Percentiles rank a stretch among this genome's conserved stretches.
phyloP scores from a whole-genome alignment of 1,139 yeast species.

The Chernovozyma aurita region DNA sequence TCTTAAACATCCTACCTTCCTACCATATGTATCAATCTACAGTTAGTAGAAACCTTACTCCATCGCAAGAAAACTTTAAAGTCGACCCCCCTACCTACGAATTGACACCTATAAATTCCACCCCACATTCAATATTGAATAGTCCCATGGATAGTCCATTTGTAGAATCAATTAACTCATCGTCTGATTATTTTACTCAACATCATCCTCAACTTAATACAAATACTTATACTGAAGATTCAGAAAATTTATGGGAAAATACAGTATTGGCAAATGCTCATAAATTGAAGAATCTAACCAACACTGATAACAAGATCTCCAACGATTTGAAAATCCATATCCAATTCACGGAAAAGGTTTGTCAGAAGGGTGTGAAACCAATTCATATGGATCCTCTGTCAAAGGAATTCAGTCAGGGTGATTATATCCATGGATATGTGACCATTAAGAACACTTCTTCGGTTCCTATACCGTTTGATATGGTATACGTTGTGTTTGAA shows the following conservation, averaged over 20 bases:
- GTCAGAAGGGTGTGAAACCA: conserved; percentile 38
- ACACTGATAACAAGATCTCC: conserved; percentile 21
- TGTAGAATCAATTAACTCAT: conserved; percentile 9
- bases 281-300: conserved; percentile 32
- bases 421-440: conserved; percentile 31
- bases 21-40: conserved; percentile 46
- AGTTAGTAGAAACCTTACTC: conserved; percentile 34
- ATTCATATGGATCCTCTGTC: conserved; percentile 20
- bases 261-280: conserved; percentile 43
- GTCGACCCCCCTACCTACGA: conserved; percentile 44
- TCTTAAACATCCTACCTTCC: conserved; percentile 42
- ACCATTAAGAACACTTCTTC: conserved; percentile 21
- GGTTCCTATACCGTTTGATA: conserved; percentile 27
- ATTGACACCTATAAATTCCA: conserved; percentile 28
- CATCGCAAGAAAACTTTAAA: conserved; percentile 36
- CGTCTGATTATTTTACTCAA: conserved; percentile 7
- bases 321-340: conserved; percentile 29
- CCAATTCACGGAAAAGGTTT: conserved; percentile 36
- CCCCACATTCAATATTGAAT: conserved; percentile 2
- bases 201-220: neutral
- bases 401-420: conserved; percentile 28
- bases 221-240: conserved; percentile 19
- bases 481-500: conserved; percentile 34
- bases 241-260: conserved; percentile 37
- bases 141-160: conserved; percentile 4